Evolutionary conservation across 164 flowering plant genomes (phyloP), one percentile per base, ranked within the genome.

Genomic region (Houttuynia cordata): DNA sequence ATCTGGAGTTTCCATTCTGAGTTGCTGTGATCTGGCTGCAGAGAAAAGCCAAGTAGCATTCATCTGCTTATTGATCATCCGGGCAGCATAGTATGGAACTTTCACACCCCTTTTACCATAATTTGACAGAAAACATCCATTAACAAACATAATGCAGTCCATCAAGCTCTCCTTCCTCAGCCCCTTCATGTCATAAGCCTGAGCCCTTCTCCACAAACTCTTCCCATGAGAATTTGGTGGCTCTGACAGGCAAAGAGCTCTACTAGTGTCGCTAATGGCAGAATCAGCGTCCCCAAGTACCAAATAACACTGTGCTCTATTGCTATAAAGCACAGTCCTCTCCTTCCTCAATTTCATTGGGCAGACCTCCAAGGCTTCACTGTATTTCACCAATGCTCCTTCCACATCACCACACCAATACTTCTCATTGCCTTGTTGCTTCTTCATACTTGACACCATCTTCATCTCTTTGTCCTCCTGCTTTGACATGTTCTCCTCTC

Each of bases 201-300:
- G 93, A 23, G 97, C 76, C 60, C 97, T 77, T 60, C 87, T 86
- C 97, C 97, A 91, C 10, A 88, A 70, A 61, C 96, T 86, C 68
- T 83, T 91, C 14, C 66, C 34, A 49, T 87, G 91, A 13, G 82
- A 75, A 54, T 89, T 87, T 18, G 71, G 63, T 0, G 94, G 94
- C 7, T 23, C 66, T 0, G 77, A 71, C 53, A 87, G 49, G 53
- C 79, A 76, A 13, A 86, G 83, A 30, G 97, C 93, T 40, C 91
- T 63, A 10, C 93, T 91, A 9, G 89, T 58, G 64, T 91, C 93
- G 17, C 88, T 77, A 41, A 84, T 78, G 59, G 89, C 88, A 0
- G 72, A 39, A 19, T 77, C 79, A 0, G 81, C 56, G 7, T 81
- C 71, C 51, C 72, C 56, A 1, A 80, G 77, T 51, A 84, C 52